Evolutionary conservation across 306 rosid species (phyloP).

Genomic region (Neltuma alba): DNA sequence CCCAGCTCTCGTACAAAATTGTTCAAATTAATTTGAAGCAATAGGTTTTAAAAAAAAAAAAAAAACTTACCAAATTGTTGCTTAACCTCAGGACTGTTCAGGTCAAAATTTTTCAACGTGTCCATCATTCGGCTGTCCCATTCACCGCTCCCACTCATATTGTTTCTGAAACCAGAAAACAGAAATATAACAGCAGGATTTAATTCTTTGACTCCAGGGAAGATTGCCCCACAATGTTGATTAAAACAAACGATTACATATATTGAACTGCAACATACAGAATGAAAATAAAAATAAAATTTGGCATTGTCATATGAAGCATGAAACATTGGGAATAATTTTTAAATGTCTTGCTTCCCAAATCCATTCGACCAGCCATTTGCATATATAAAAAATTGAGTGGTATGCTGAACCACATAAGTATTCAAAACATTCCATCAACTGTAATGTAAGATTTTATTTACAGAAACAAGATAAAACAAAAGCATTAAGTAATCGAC

Average conservation of each 20-base stretch:
- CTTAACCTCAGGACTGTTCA: slow-evolving; percentile 92
- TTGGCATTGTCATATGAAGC: neutral
- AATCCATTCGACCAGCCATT: neutral
- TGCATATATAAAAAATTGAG: neutral
- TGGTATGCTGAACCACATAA: neutral
- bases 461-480: neutral
- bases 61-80: slow-evolving; percentile 87
- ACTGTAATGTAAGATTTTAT: neutral
- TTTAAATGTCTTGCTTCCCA: neutral
- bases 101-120: slow-evolving; percentile 92
- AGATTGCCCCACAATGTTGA: slow-evolving; percentile 12
- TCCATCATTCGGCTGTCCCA: slow-evolving; percentile 93
- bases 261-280: slow-evolving; percentile 30
- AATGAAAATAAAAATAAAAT: neutral
- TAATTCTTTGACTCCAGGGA: slow-evolving; percentile 22
- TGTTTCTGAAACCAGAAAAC: slow-evolving; percentile 57
- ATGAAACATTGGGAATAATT: neutral
- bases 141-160: slow-evolving; percentile 81
- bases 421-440: neutral
- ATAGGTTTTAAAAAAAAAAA: neutral
- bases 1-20: slow-evolving; percentile 26
- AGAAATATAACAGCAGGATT: slow-evolving; percentile 8
- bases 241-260: slow-evolving; percentile 5
- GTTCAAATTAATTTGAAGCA: slow-evolving; percentile 8
- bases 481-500: neutral